phyloP scores from a whole-genome alignment of 1,284 basidiomycete species.

The Ganoderma multipileum region DNA sequence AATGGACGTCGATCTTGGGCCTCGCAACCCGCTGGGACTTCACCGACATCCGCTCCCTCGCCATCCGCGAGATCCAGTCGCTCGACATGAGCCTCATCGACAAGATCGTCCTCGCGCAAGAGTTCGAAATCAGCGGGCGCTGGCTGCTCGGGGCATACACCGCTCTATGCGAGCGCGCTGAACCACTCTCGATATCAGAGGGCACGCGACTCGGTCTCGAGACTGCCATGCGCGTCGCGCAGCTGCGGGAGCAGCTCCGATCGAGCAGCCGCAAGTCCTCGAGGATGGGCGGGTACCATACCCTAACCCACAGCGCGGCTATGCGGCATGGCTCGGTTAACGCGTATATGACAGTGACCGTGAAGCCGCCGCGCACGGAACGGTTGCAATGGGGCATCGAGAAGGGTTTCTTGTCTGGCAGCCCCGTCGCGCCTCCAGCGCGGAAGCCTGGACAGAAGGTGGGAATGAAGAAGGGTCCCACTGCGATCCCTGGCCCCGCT shows the following conservation, averaged over 20 bases:
- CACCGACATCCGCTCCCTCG: constrained; percentile 38
- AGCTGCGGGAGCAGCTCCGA: constrained; percentile 35
- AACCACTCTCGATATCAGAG: constrained; percentile 37
- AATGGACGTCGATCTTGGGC: constrained; percentile 45
- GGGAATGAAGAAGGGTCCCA: constrained; percentile 11
- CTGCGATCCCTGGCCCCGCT: constrained; percentile 26
- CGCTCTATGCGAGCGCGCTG: constrained; percentile 36
- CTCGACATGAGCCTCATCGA: constrained; percentile 38
- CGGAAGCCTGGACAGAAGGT: constrained; percentile 10
- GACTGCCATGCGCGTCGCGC: constrained; percentile 33
- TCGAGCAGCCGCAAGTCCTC: constrained; percentile 17
- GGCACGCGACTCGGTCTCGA: constrained; percentile 39
- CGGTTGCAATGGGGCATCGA: constrained; percentile 27
- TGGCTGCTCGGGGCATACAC: constrained; percentile 38
- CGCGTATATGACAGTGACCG: not conserved
- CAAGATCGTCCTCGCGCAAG: constrained; percentile 36
- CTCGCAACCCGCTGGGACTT: constrained; percentile 44
- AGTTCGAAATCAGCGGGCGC: constrained; percentile 34
- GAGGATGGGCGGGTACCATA: constrained; percentile 27
- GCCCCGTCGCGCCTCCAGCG: constrained; percentile 18
- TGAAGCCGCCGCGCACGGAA: constrained; percentile 16
- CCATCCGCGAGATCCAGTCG: constrained; percentile 36
- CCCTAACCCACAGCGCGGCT: constrained; percentile 27
- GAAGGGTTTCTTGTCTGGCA: constrained; percentile 25
- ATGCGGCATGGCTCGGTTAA: constrained; percentile 12